Evolutionary conservation across 2,329 filamentous ascomycete genomes (phyloP).

Genomic region (Penicillium sp.): DNA sequence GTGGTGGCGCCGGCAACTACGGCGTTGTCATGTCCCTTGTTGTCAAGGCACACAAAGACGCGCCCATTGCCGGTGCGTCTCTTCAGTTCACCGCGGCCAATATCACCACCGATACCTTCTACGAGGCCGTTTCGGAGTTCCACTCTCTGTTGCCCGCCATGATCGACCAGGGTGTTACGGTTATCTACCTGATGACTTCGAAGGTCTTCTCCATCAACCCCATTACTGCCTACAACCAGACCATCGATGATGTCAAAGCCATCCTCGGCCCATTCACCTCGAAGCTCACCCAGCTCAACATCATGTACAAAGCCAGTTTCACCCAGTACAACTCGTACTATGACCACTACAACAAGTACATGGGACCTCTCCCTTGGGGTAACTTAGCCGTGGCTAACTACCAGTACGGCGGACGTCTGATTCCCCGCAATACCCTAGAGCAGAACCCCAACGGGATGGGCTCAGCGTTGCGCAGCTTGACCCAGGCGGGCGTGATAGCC

Average conservation of each 20-base stretch:
- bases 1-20: constrained; percentile 54
- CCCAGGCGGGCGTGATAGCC: constrained; percentile 33
- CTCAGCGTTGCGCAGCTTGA: constrained; percentile 35
- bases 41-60: constrained; percentile 50
- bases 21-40: constrained; percentile 58
- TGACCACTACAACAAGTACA: constrained; percentile 35
- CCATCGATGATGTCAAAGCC: constrained; percentile 42
- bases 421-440: constrained; percentile 35
- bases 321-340: constrained; percentile 35
- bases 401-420: constrained; percentile 36
- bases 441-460: constrained; percentile 31
- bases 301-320: constrained; percentile 32
- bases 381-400: constrained; percentile 26
- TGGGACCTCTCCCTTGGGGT: constrained; percentile 30
- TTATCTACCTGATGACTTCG: constrained; percentile 52
- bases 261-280: constrained; percentile 48
- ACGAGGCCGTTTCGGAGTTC: constrained; percentile 50
- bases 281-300: constrained; percentile 39
- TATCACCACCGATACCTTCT: constrained; percentile 49
- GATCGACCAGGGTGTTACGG: constrained; percentile 51
- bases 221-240: constrained; percentile 51
- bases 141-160: constrained; percentile 52
- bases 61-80: constrained; percentile 44
- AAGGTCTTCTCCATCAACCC: constrained; percentile 49
- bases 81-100: constrained; percentile 41